Conservation (phyloP, 371 early-diverging fungal genomes). For the Mycotypha africana region DNA sequence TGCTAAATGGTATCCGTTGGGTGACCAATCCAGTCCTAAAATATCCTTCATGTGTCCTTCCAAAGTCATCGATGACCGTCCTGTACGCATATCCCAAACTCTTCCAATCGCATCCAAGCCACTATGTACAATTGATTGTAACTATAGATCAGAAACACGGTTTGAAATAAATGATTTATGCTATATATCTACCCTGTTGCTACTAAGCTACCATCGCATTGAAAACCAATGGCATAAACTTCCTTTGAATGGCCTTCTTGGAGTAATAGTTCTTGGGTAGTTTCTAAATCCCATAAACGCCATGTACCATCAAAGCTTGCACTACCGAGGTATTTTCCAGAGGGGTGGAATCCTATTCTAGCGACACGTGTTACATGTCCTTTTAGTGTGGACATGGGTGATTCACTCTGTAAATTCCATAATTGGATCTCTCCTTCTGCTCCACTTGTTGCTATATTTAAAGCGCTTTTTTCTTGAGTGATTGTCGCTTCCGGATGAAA, state of each 20-base stretch:
- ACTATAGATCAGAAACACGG: no score
- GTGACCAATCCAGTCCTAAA: constrained; percentile 84
- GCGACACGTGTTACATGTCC: constrained; percentile 86
- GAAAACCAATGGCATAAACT: constrained; percentile 88
- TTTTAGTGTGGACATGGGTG: constrained; percentile 70
- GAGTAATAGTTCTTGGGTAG: constrained; percentile 68
- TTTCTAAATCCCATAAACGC: constrained; percentile 92
- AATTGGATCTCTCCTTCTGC: constrained; percentile 74
- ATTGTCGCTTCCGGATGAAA: constrained; percentile 85
- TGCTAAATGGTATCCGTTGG: constrained; percentile 82
- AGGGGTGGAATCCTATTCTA: constrained; percentile 89
- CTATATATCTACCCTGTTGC: constrained; percentile 69
- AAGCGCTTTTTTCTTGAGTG: constrained; percentile 46
- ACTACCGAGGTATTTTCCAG: constrained; percentile 82
- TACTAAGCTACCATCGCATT: constrained; percentile 85
- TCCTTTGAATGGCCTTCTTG: constrained; percentile 94
- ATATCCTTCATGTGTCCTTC: constrained; percentile 92
- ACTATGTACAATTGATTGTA: constrained; percentile 25
- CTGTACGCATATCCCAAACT: constrained; percentile 94
- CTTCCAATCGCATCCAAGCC: constrained; percentile 89
- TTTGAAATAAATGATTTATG: neutral
- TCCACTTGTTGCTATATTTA: constrained; percentile 81
- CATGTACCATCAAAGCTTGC: constrained; percentile 91
- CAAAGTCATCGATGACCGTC: constrained; percentile 81
- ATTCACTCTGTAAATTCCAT: constrained; percentile 74